Conservation (phyloP, 495 filamentous ascomycete genomes). For the Hypoxylon perforatum region DNA sequence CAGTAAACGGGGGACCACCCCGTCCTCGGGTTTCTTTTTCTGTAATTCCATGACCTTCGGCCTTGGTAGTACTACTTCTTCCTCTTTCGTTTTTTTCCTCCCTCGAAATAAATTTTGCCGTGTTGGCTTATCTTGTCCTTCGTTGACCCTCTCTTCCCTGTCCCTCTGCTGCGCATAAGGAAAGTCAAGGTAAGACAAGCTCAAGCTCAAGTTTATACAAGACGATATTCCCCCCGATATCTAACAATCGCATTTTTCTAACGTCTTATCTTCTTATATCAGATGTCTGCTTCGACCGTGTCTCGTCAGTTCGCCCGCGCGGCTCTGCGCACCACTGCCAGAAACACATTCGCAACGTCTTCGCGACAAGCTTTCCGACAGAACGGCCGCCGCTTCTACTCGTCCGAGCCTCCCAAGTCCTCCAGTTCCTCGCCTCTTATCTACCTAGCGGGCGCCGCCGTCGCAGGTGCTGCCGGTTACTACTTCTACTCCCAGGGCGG, state of each 20-base stretch:
- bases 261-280: conserved; percentile 19
- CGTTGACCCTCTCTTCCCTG: conserved; percentile 32
- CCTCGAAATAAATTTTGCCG: conserved; percentile 23
- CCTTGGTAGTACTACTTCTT: conserved; percentile 30
- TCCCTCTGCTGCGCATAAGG: conserved; percentile 35
- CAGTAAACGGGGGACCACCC: conserved; percentile 12
- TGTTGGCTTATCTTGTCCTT: conserved; percentile 30
- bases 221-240: neutral
- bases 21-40: conserved; percentile 37
- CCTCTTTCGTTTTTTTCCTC: conserved; percentile 19
- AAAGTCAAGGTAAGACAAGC: conserved; percentile 35
- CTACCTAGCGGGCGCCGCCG: conserved; percentile 63
- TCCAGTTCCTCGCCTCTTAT: conserved; percentile 58
- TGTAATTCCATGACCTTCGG: conserved; percentile 5
- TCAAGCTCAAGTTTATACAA: neutral
- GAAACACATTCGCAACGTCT: conserved; percentile 58
- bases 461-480: conserved; percentile 73
- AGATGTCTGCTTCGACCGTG: conserved; percentile 60
- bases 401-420: conserved; percentile 72
- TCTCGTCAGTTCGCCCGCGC: conserved; percentile 66
- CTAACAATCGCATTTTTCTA: conserved; percentile 13
- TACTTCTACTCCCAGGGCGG: conserved; percentile 75
- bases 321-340: conserved; percentile 65
- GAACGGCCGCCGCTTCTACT: conserved; percentile 77
- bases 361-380: conserved; percentile 71